These are phyloP conservation scores for Nicotiana tabacum DNA, from an alignment of 257 asterid genomes.

Conservation along the genomic window DNA sequence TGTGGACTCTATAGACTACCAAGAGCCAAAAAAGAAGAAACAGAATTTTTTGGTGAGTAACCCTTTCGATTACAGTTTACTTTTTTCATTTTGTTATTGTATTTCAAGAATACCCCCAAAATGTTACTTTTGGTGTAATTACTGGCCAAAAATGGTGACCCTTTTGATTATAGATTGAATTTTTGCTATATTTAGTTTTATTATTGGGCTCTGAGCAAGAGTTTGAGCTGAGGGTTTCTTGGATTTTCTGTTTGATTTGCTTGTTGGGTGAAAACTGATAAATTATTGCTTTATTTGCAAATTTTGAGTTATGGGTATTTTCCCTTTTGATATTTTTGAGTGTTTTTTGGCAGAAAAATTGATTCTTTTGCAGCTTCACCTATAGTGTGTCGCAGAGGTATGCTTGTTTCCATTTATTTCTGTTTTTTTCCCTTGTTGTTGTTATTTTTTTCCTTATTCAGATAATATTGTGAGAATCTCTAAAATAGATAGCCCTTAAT, in stretches of 20 bases:
- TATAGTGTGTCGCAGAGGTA: background rate
- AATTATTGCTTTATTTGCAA: background rate
- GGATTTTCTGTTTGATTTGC: background rate
- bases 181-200: background rate
- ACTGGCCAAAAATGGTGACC: background rate
- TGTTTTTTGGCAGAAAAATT: background rate
- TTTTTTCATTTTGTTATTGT: background rate
- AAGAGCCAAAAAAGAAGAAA: background rate
- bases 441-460: background rate
- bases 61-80: background rate
- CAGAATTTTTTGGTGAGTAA: background rate
- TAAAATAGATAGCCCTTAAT: background rate
- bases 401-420: background rate
- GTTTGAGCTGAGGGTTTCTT: background rate
- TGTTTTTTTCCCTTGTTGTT: background rate
- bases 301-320: background rate
- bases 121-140: background rate
- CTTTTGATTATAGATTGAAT: background rate
- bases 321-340: background rate
- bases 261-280: background rate
- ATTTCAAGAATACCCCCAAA: background rate
- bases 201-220: background rate
- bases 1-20: background rate
- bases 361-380: background rate
- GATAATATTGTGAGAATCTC: background rate